phyloP scores from a whole-genome alignment of 371 early-diverging fungal species.

The Rhizopus stolonifer region DNA sequence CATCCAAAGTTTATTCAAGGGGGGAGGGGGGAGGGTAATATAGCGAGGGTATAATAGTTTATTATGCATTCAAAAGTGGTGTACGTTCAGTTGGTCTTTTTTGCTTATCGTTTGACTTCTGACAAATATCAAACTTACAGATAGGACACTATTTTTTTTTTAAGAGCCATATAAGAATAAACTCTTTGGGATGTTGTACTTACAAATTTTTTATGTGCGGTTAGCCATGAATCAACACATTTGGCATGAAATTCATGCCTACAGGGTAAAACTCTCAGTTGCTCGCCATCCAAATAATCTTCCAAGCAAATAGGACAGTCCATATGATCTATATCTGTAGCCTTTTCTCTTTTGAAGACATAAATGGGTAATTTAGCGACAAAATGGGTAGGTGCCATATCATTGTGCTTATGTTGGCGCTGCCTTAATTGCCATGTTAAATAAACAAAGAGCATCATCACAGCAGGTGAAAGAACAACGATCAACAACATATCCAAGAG shows the following conservation, averaged over 20 bases:
- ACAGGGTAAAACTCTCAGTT: conserved; percentile 84
- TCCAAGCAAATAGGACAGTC: conserved; percentile 96
- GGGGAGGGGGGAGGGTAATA: too few relatives aligned
- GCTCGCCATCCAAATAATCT: conserved; percentile 83
- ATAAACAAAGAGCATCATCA: conserved; percentile 78
- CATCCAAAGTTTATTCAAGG: too few relatives aligned
- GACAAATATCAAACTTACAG: conserved; percentile 49
- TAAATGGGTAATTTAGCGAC: conserved; percentile 72
- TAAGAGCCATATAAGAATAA: too few relatives aligned
- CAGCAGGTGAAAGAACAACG: conserved; percentile 70
- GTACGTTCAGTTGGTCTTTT: conserved; percentile 38
- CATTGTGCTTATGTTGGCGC: conserved; percentile 70
- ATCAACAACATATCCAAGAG: conserved; percentile 72
- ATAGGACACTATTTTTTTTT: conserved; percentile 49
- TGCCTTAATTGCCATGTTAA: conserved; percentile 70
- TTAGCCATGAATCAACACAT: conserved; percentile 92
- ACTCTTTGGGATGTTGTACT: conserved; percentile 22
- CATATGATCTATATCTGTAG: conserved; percentile 55
- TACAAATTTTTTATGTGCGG: conserved; percentile 78
- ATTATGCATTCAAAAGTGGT: conserved; percentile 38
- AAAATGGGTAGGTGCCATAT: conserved; percentile 72
- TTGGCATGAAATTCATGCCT: conserved; percentile 89
- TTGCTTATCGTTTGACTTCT: conserved; percentile 23
- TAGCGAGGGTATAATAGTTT: neutral
- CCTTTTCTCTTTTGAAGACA: conserved; percentile 52